Evolutionary conservation across 176 grass and related monocot genomes (phyloP), one percentile per base, ranked within the genome.

Genomic region (Zea mays): DNA sequence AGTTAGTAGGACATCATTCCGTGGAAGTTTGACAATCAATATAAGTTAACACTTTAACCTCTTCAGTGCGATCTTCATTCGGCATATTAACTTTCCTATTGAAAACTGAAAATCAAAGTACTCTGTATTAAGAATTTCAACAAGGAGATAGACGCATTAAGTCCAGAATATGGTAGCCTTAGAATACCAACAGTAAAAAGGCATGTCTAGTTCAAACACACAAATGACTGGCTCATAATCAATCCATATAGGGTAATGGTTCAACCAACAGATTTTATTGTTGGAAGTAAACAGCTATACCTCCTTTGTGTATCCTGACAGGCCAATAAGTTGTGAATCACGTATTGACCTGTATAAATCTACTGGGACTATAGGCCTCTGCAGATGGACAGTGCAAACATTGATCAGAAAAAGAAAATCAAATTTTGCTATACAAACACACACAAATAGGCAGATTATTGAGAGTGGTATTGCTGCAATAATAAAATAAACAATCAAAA

Each of bases 221-320:
- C 5, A 63, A 35, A 62, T 69, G 13, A 14, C 7, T 76, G 50
- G n/a, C n/a, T 62, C 12, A 52, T 13, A 50, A 62, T 62, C 12
- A 77, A 71, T 84, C 61, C 37, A 63, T 10, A 73, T 37, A 55
- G 38, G 44, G 12, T 79, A 38, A 66, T 11, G 10, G 37, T 35
- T 69, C 20, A 69, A 79, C 51, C 41, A 10, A 33, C 67, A 67
- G 48, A 34, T 54, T 55, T 66, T 50, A 27, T 13, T 47, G 36
- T 63, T 72, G 58, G 42, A 51, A 83, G 17, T 70, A 72, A 59
- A 75, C 62, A 79, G n/a, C 2, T 71, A 49, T 92, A 99, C 96
- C 85, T 95, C 89, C 66, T 83, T 99, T 50, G 92, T 80, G 83
- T 92, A 99, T 72, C 96, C 96, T 64, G 96, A 92, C 76, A 99